Base-by-base conservation (phyloP, 257 asterid species). In the Thymus mandschuricus region DNA sequence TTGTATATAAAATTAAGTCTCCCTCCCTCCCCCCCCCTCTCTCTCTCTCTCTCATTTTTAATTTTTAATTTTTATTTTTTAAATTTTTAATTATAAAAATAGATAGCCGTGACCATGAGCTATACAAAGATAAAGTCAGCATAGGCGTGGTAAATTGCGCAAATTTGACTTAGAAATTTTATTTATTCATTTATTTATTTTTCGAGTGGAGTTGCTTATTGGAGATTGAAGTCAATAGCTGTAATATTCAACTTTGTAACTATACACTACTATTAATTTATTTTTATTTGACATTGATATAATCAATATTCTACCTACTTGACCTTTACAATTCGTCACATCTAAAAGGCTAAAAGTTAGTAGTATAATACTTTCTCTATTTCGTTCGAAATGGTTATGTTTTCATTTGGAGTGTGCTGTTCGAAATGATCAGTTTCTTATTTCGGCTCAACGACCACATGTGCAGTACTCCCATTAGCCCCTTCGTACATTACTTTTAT, bases 111-210 rank as follows among this genome's bases (percentile, higher is more conserved):
- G 40, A 31, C 10, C 21, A 29, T 15, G 40, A 31, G 46, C 30
- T 2, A 21, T 13, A 27, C 21, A 41, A 30, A 64, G 6, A 61
- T 61, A n/a, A 12, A 64, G 57, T 45, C 3, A 38, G 28, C 12
- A 28, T 44, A 43, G 69, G 55, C 56, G 69, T 43, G 68, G 68
- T 41, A 64, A 64, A 28, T 44, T 64, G 57, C 44, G 58, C 58
- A 46, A 29, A 33, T 66, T 66, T 66, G 70, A 66, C 59, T 33
- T 48, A 6, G 21, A 21, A 43, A 13, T 30, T 66, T 30, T 30
- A 45, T 65, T 12, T 21, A 21, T 21, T 21, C 21, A 21, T 21
- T 21, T 21, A 21, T 21, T 21, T 21, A 21, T 21, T 21, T 21
- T 21, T 21, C 21, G 30, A 65, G 33, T 41, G 8, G 56, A 12